Evolutionary conservation across 176 grass and related monocot species (phyloP).

Genomic region (Tillandsia fasciculata): DNA sequence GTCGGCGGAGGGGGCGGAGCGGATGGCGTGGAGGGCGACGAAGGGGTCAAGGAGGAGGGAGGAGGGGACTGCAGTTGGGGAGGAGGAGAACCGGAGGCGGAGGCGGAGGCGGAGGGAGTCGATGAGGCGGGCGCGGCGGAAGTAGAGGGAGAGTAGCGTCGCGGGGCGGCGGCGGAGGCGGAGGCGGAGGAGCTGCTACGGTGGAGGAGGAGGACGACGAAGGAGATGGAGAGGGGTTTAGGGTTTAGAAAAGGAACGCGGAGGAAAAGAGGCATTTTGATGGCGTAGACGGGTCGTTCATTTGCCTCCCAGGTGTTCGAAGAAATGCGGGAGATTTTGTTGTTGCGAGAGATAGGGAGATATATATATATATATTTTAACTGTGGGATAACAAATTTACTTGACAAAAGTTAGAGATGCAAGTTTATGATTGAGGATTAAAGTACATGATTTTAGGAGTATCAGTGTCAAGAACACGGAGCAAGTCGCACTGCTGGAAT

Average conservation of each 20-base stretch:
- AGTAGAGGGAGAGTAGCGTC: slow-evolving; percentile 38
- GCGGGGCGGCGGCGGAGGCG: slow-evolving; percentile 1
- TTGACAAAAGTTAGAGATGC: too few species aligned
- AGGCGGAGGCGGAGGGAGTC: slow-evolving; percentile 36
- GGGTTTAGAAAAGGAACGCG: neutral
- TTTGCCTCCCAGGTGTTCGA: neutral
- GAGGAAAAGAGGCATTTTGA: neutral
- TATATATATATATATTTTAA: too few species aligned
- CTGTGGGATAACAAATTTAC: too few species aligned
- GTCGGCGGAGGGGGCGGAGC: slow-evolving; percentile 17
- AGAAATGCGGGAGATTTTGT: neutral
- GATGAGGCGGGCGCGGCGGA: slow-evolving; percentile 53
- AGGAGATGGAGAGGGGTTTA: neutral
- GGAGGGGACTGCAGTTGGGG: neutral
- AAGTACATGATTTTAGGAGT: too few species aligned
- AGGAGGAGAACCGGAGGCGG: slow-evolving; percentile 9
- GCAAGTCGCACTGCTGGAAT: too few species aligned
- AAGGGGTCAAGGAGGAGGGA: slow-evolving; percentile 37
- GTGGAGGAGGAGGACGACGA: neutral
- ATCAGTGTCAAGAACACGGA: too few species aligned
- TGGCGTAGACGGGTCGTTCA: neutral
- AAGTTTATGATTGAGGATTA: too few species aligned
- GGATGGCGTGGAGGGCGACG: slow-evolving; percentile 30
- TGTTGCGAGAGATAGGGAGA: too few species aligned
- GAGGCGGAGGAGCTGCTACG: neutral